phyloP scores from a whole-genome alignment of 805 yeast species.

The Starmera caribaea region DNA sequence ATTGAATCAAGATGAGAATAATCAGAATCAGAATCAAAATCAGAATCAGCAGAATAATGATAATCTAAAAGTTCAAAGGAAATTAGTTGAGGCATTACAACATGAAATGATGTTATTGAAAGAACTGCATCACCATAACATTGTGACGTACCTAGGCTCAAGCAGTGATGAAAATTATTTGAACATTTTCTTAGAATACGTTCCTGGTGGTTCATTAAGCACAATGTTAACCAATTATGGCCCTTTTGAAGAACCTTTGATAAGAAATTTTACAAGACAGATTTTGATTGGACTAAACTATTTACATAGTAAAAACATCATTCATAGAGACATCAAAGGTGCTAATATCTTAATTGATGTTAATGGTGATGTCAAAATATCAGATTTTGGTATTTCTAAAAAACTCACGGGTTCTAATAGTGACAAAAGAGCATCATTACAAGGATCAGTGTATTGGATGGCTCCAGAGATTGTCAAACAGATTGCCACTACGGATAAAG shows the following conservation, averaged over 20 bases:
- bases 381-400: conserved; percentile 79
- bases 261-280: conserved; percentile 64
- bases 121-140: conserved; percentile 81
- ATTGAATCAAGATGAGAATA: conserved; percentile 21
- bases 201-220: conserved; percentile 66
- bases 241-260: conserved; percentile 69
- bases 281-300: conserved; percentile 68
- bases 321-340: conserved; percentile 84
- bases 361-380: conserved; percentile 72
- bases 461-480: conserved; percentile 98
- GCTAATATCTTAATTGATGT: conserved; percentile 79
- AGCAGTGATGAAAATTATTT: conserved; percentile 60
- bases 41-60: conserved; percentile 7
- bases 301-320: conserved; percentile 64
- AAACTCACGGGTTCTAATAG: conserved; percentile 37
- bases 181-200: conserved; percentile 75
- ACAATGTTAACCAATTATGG: conserved; percentile 65
- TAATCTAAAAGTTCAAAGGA: conserved; percentile 26
- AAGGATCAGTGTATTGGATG: conserved; percentile 98
- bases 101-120: conserved; percentile 72
- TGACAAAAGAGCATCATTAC: conserved; percentile 67
- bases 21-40: conserved; percentile 5
- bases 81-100: conserved; percentile 72
- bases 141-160: conserved; percentile 87
- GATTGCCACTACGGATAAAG: conserved; percentile 80